Conservation (phyloP, 2,329 filamentous ascomycete genomes). For the Eutypa lata region DNA sequence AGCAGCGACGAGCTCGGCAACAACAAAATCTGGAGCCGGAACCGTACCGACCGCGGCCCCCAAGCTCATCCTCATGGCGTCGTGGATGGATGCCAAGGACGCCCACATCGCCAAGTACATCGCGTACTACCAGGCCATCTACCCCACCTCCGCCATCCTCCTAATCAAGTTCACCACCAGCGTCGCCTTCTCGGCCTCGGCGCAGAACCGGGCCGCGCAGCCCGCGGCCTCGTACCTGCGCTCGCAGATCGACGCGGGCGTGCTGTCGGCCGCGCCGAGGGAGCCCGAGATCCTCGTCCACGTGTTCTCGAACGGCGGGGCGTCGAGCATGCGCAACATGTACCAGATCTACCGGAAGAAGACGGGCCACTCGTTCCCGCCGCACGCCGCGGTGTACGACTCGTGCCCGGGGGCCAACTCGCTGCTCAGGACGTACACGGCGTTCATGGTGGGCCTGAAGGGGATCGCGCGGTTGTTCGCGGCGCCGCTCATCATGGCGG, state of each 20-base stretch:
- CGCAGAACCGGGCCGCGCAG: constrained; percentile 30
- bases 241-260: constrained; percentile 22
- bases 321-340: constrained; percentile 37
- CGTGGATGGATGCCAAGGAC: constrained; percentile 51
- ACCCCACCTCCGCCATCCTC: constrained; percentile 43
- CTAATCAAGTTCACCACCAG: constrained; percentile 40
- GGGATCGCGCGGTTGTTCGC: constrained; percentile 25
- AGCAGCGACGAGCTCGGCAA: neutral
- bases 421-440: constrained; percentile 37
- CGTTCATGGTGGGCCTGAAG: constrained; percentile 34
- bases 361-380: constrained; percentile 32
- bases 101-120: constrained; percentile 51
- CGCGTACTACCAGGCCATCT: constrained; percentile 39
- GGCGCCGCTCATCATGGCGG: constrained; percentile 31
- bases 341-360: constrained; percentile 31
- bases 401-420: constrained; percentile 46
- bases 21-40: too few relatives aligned
- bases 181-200: constrained; percentile 32
- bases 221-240: constrained; percentile 39
- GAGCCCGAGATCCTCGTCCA: constrained; percentile 42
- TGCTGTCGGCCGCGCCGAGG: constrained; percentile 14
- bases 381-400: constrained; percentile 44
- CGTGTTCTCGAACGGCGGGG: constrained; percentile 52
- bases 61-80: constrained; percentile 44
- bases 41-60: constrained; percentile 22